Evolutionary conservation across 2,329 filamentous ascomycete genomes (phyloP).

Genomic region (Aspergillus udagawae): DNA sequence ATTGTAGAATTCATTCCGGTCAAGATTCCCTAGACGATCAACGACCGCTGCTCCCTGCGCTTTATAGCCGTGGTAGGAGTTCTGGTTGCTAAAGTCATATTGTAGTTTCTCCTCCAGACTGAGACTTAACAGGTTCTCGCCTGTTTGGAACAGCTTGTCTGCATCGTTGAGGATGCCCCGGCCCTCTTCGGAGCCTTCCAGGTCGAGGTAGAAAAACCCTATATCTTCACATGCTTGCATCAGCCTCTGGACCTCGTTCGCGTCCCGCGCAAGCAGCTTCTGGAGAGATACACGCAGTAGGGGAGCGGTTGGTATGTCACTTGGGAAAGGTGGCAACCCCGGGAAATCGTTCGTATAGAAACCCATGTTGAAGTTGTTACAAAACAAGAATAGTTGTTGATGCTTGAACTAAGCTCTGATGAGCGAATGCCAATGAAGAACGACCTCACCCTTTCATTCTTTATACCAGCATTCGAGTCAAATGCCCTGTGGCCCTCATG

Average conservation of each 20-base stretch:
- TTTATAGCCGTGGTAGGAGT: slow-evolving; percentile 54
- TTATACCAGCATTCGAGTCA: not conserved
- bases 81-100: slow-evolving; percentile 50
- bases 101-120: slow-evolving; percentile 49
- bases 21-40: slow-evolving; percentile 47
- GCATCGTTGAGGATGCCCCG: slow-evolving; percentile 41
- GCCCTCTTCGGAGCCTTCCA: slow-evolving; percentile 37
- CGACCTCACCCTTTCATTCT: not conserved
- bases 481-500: not conserved
- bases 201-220: slow-evolving; percentile 57
- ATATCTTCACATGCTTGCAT: slow-evolving; percentile 44
- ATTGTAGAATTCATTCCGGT: slow-evolving; percentile 55
- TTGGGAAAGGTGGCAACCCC: slow-evolving; percentile 39
- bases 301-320: slow-evolving; percentile 41
- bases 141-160: slow-evolving; percentile 45
- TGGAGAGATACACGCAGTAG: slow-evolving; percentile 40
- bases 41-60: slow-evolving; percentile 45
- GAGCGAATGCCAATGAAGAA: not conserved
- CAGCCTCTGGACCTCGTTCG: slow-evolving; percentile 32
- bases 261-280: slow-evolving; percentile 36
- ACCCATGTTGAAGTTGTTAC: not conserved
- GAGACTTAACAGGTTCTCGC: slow-evolving; percentile 46
- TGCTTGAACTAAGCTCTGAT: not conserved
- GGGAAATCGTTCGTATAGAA: slow-evolving; percentile 17
- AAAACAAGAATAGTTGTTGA: not conserved